phyloP scores from a whole-genome alignment of 2,329 filamentous ascomycete genomes.

The Hypoxylon sp. region DNA sequence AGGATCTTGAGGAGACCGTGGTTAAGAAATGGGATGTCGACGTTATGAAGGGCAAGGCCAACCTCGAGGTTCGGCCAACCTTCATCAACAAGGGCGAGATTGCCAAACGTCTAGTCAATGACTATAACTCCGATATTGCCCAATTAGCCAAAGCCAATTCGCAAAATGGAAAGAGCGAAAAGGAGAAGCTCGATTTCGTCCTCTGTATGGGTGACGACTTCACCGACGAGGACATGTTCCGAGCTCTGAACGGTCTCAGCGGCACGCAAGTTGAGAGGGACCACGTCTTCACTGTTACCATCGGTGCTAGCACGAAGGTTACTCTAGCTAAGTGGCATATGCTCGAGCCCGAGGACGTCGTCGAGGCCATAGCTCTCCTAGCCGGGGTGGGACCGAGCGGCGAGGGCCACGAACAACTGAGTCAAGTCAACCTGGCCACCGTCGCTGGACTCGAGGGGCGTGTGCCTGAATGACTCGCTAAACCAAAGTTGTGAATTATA shows the following conservation, averaged over 20 bases:
- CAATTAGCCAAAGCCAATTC: constrained; percentile 48
- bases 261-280: constrained; percentile 70
- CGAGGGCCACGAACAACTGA: constrained; percentile 59
- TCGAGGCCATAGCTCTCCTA: constrained; percentile 75
- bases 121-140: constrained; percentile 70
- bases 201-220: constrained; percentile 95
- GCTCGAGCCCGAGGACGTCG: constrained; percentile 88
- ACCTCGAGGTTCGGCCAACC: constrained; percentile 94
- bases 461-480: constrained; percentile 59
- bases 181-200: constrained; percentile 81
- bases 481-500: constrained; percentile 38
- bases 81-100: constrained; percentile 99
- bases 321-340: constrained; percentile 93
- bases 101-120: constrained; percentile 82
- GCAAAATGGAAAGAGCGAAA: constrained; percentile 56
- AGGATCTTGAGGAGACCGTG: constrained; percentile 83
- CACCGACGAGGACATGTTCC: constrained; percentile 98
- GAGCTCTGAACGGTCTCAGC: constrained; percentile 75
- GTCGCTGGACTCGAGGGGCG: constrained; percentile 68
- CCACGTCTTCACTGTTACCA: constrained; percentile 90
- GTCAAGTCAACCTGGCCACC: constrained; percentile 70
- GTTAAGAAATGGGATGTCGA: constrained; percentile 89
- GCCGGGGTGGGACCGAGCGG: constrained; percentile 61
- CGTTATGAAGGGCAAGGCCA: constrained; percentile 97
- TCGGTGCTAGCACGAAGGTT: constrained; percentile 91